Evolutionary conservation across 306 rosid species (phyloP), one percentile per base, ranked within the genome.

Genomic region (Malus orientalis): DNA sequence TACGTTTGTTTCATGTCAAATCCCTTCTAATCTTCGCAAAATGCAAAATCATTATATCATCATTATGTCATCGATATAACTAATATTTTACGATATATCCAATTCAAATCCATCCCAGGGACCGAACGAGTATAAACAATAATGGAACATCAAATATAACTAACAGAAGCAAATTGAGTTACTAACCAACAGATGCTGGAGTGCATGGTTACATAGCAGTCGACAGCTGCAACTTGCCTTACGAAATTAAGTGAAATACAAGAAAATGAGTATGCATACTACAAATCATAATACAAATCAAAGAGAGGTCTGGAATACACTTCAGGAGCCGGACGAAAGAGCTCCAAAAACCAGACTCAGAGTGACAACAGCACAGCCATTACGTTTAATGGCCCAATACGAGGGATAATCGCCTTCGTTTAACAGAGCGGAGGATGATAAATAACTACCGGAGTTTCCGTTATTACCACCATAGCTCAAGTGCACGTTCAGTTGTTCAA

Each of bases 401-500:
- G 73, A 62, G 78, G 32, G 27, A 59, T 23, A 62, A 32, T 70
- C 61, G 67, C 59, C 53, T n/a, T 19, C 62, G n/a, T 45, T 55
- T 55, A 40, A 69, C 1, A 20, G 74, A 70, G 74, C 18, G 78
- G 20, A 1, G 25, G 42, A 45, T 61, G 59, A 29, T n/a, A 67
- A 66, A 75, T 66, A 69, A 27, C 19, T 54, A 14, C 2, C 45
- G 32, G 68, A 14, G 54, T 14, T 14, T 69, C 36, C 11, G 19
- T 36, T 22, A 23, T 74, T 57, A 67, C 64, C 57, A 61, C 54
- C 72, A 23, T n/a, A 65, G 69, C 29, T 3, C 18, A 20, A 29
- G 78, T 78, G 67, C 76, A 70, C 70, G 14, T 80, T 79, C 69
- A 67, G 32, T 76, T 64, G 62, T 76, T 80, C 74, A 87, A 22